Evolutionary conservation across 352 stramenopile genomes (phyloP).

Genomic region (Phytophthora foliorum): DNA sequence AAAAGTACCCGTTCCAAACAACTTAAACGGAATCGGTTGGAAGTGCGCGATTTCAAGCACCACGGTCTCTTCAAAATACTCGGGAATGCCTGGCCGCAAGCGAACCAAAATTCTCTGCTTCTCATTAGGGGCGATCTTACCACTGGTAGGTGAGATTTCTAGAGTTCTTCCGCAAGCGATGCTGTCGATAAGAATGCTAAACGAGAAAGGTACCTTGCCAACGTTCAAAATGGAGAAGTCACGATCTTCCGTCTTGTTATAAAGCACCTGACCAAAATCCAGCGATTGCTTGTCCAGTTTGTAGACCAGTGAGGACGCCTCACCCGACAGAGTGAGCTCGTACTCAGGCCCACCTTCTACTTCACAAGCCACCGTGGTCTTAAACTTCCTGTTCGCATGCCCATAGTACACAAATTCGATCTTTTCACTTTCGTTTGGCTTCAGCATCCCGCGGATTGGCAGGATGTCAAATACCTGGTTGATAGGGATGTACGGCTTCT

Average conservation of each 20-base stretch:
- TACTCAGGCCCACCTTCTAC: slow-evolving; percentile 96
- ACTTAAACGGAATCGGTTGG: slow-evolving; percentile 91
- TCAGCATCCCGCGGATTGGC: slow-evolving; percentile 89
- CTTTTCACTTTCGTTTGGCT: slow-evolving; percentile 90
- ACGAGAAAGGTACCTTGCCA: slow-evolving; percentile 94
- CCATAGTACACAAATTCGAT: slow-evolving; percentile 96
- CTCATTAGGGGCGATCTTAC: slow-evolving; percentile 90
- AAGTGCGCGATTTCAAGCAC: slow-evolving; percentile 96
- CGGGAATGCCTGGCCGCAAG: slow-evolving; percentile 89
- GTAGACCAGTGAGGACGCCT: slow-evolving; percentile 94
- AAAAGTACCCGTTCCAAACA: slow-evolving; percentile 93
- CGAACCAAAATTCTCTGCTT: slow-evolving; percentile 92
- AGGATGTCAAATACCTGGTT: slow-evolving; percentile 97
- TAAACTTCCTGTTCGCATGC: slow-evolving; percentile 93
- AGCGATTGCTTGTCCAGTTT: slow-evolving; percentile 91
- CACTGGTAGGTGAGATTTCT: slow-evolving; percentile 81
- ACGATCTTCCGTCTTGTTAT: slow-evolving; percentile 93
- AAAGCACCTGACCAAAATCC: slow-evolving; percentile 95
- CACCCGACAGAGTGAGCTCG: slow-evolving; percentile 87
- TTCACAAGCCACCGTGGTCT: slow-evolving; percentile 90
- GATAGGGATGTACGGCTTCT: slow-evolving; percentile 91
- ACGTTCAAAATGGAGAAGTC: slow-evolving; percentile 94
- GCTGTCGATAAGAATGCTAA: slow-evolving; percentile 61
- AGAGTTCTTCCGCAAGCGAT: slow-evolving; percentile 62
- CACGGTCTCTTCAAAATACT: slow-evolving; percentile 89